Evolutionary conservation across 2,329 filamentous ascomycete genomes (phyloP), one percentile per base, ranked within the genome.

Genomic region (Pseudocercospora vitis): DNA sequence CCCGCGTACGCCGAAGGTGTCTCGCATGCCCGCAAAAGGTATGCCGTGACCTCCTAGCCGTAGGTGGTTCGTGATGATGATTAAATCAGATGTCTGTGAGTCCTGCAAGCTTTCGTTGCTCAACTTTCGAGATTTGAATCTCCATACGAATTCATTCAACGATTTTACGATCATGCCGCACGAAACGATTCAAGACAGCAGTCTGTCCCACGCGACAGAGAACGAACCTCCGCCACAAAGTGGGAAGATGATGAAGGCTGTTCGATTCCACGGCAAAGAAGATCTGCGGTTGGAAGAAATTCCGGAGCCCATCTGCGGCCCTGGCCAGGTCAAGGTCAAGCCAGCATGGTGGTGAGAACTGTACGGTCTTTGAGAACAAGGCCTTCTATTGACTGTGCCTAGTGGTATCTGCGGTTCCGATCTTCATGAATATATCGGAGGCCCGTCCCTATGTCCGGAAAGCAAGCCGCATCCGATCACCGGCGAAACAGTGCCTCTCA

Each of bases 381-480:
- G 26, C 14, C 21, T n/a, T 31, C 37, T 12, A 18, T 19, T 14
- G 31, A 14, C 18, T 14, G n/a, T n/a, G 28, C 26, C 7, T 49
- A 48, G 40, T 26, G 52, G 44, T 39, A 55, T 54, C 39, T 56
- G 56, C 33, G 55, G 48, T n/a, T 52, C 40, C 55, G 68, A 71
- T 50, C 59, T 69, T 4, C 67, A 69, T 39, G 68, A 71, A 52
- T 71, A 66, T 45, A 55, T 71, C 7, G 69, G 68, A 8, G 69
- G 69, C 8, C 68, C 69, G 2, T 65, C 62, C 3, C 59, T 71
- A 7, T 78, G 76, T 57, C 79, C 78, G 0, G 46, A 58, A 26
- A 74, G 73, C 1, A 75, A 71, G n/a, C 77, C 78, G 3, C 79
- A 81, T 66, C 77, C 78, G 0, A 78, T 81, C 55, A 82, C 78